phyloP scores from a whole-genome alignment of 345 rosid genomes.

The Ricinus communis region DNA sequence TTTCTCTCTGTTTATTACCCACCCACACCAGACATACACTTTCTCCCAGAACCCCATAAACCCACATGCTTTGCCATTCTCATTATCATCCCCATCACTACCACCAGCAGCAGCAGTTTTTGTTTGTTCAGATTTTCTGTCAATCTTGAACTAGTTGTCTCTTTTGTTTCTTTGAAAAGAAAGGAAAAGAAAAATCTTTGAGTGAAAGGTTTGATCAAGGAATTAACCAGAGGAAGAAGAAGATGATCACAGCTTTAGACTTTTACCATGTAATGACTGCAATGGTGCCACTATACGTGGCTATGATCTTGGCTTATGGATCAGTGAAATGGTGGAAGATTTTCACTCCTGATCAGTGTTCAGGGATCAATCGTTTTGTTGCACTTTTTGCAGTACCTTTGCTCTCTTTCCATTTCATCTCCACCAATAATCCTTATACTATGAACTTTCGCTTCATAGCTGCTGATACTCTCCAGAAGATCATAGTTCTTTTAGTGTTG shows the following conservation, averaged over 20 bases:
- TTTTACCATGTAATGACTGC: conserved; percentile 99
- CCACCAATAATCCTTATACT: conserved; percentile 69
- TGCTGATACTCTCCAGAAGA: conserved; percentile 85
- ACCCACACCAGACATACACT: not conserved
- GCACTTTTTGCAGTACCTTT: conserved; percentile 98
- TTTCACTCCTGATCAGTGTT: conserved; percentile 93
- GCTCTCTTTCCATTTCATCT: conserved; percentile 95
- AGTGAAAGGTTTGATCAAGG: no score
- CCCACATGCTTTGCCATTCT: conserved; percentile 40
- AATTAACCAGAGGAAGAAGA: conserved; percentile 5
- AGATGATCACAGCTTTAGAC: conserved; percentile 69
- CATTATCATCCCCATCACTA: conserved; percentile 24
- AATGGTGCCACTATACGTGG: conserved; percentile 97
- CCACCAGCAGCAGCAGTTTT: conserved; percentile 15
- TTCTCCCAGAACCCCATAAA: conserved; percentile 33
- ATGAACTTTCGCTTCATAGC: conserved; percentile 90
- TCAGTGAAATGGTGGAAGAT: conserved; percentile 99
- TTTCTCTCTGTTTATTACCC: conserved; percentile 33
- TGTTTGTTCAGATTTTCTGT: not conserved
- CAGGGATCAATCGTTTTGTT: conserved; percentile 97
- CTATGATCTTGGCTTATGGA: conserved; percentile 92
- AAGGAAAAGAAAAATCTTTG: no score
- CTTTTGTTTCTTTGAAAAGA: no score
- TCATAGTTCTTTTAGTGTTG: conserved; percentile 61
- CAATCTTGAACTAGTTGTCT: not conserved